A percentile compares a stretch with the other conserved stretches of the same genome.
phyloP scores from a whole-genome alignment of 139 green algal species.

The Chlamydomonas applanata region DNA sequence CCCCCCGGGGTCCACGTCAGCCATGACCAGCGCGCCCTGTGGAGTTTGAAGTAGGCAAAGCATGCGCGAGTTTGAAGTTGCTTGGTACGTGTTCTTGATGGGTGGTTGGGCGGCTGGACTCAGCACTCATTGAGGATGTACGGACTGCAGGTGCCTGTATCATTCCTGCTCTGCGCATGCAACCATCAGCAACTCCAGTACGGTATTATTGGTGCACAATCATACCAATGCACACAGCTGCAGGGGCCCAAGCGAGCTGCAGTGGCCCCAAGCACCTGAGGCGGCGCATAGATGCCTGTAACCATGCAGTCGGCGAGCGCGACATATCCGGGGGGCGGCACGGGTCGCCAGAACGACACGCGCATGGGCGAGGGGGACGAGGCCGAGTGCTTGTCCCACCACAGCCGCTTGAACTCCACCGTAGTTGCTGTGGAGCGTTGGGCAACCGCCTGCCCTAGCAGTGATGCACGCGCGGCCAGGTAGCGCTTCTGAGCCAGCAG shows the following conservation, averaged over 20 bases:
- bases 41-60: conserved; percentile 4
- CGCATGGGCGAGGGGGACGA: not conserved
- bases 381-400: conserved; percentile 63
- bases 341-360: conserved; percentile 53
- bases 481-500: conserved; percentile 25
- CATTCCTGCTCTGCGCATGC: too few relatives aligned
- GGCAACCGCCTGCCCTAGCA: not conserved
- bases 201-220: too few relatives aligned
- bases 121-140: too few relatives aligned
- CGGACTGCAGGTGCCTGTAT: too few relatives aligned
- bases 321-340: conserved; percentile 71
- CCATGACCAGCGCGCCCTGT: conserved; percentile 48
- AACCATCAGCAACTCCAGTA: too few relatives aligned
- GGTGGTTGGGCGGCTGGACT: too few relatives aligned
- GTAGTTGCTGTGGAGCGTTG: conserved; percentile 20
- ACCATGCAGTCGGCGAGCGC: conserved; percentile 65
- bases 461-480: conserved; percentile 4
- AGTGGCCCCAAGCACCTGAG: conserved; percentile 16
- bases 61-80: too few relatives aligned
- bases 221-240: too few relatives aligned
- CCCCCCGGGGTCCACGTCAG: conserved; percentile 41
- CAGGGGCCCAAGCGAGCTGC: too few relatives aligned
- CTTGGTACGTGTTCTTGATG: too few relatives aligned
- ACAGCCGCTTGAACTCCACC: conserved; percentile 70
- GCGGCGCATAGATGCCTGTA: conserved; percentile 57